Percentiles rank a stretch among this genome's conserved stretches.
phyloP scores from a whole-genome alignment of 2,329 filamentous ascomycete species.

The Verticillium isaacii region DNA sequence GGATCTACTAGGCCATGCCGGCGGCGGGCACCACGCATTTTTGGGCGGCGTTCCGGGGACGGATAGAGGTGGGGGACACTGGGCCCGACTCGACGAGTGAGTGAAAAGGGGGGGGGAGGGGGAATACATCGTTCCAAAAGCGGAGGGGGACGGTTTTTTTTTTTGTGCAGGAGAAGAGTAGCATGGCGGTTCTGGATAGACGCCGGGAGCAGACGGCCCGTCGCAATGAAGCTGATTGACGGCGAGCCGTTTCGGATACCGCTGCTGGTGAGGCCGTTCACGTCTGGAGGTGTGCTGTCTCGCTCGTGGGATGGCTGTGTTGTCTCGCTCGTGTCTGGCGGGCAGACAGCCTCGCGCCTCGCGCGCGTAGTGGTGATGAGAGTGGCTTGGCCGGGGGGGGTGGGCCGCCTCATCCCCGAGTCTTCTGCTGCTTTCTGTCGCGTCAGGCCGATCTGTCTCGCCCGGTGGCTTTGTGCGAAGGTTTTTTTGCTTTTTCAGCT shows the following conservation, averaged over 20 bases:
- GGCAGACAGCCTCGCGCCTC: no score
- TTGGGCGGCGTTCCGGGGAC: background rate
- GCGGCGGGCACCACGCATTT: background rate
- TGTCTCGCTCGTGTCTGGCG: no score
- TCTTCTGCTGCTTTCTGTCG: no score
- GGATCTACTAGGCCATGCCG: constrained; percentile 61
- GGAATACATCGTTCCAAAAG: background rate
- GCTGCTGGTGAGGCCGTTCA: background rate
- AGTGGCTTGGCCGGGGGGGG: no score
- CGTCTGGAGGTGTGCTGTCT: no score
- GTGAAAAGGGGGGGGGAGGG: background rate
- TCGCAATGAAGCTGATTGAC: background rate
- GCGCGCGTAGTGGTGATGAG: no score
- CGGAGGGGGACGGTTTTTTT: background rate
- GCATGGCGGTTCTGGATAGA: constrained; percentile 6
- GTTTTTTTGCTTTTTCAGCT: no score
- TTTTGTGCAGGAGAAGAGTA: background rate
- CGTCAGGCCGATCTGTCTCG: no score
- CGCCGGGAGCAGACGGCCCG: background rate
- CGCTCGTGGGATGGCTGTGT: no score
- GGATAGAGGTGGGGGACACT: background rate
- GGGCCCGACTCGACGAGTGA: background rate
- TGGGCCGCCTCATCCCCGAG: no score
- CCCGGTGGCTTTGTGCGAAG: no score
- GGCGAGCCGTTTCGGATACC: background rate